Conservation (phyloP, 2,329 filamentous ascomycete species). For the Tolypocladium capitatum region DNA sequence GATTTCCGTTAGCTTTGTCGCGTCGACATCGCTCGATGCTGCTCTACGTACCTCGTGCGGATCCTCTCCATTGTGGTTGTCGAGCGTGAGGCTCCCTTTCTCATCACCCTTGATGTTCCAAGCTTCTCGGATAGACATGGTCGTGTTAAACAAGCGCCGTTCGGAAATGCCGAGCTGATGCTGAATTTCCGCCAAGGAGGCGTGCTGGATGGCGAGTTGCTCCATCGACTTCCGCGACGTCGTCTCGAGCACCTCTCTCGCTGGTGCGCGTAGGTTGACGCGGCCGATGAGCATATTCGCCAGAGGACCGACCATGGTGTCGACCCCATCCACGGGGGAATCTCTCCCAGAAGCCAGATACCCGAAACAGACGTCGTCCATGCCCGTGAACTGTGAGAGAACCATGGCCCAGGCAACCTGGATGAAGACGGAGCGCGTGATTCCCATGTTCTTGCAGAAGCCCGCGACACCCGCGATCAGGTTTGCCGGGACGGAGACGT, state of each 20-base stretch:
- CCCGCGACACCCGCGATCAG: background rate
- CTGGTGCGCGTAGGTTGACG: constrained; percentile 18
- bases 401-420: constrained; percentile 39
- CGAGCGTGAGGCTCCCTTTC: background rate
- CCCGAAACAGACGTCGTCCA: constrained; percentile 36
- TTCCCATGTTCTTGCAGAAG: constrained; percentile 24
- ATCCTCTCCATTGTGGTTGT: constrained; percentile 6
- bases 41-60: constrained; percentile 2
- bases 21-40: background rate
- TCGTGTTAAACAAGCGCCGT: constrained; percentile 16
- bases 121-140: constrained; percentile 16
- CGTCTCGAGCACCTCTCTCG: constrained; percentile 23
- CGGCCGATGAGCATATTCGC: constrained; percentile 43
- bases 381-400: constrained; percentile 31
- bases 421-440: constrained; percentile 35
- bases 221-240: constrained; percentile 32
- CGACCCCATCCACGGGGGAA: constrained; percentile 31
- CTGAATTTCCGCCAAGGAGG: constrained; percentile 34
- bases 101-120: background rate
- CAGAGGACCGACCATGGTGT: constrained; percentile 35
- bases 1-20: background rate
- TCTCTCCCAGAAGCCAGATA: constrained; percentile 41
- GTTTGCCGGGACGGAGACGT: background rate
- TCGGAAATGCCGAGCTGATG: constrained; percentile 13
- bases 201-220: constrained; percentile 33